These are phyloP conservation scores for Fusarium bulbicola DNA, from an alignment of 2,329 filamentous ascomycete genomes.

Conservation along the genomic window DNA sequence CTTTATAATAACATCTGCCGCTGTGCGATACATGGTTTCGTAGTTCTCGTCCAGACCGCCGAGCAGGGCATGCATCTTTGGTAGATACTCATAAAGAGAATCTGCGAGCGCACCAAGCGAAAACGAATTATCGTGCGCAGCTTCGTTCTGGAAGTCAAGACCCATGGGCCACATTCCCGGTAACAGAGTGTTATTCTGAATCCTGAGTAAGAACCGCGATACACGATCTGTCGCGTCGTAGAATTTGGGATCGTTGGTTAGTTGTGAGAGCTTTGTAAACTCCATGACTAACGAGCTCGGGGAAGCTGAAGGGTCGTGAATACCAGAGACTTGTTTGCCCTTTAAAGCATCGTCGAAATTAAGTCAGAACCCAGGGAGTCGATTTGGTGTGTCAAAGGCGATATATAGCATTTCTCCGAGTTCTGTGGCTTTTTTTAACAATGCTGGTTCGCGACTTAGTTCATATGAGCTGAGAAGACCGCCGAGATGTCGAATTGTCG, in stretches of 20 bases:
- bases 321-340: conserved; percentile 58
- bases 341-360: conserved; percentile 55
- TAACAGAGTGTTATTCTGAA: conserved; percentile 74
- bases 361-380: conserved; percentile 58
- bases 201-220: conserved; percentile 72
- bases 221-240: conserved; percentile 81
- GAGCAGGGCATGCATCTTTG: conserved; percentile 71
- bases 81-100: conserved; percentile 69
- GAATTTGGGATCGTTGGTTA: conserved; percentile 77
- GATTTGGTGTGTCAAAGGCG: conserved; percentile 64
- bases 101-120: conserved; percentile 65
- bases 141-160: conserved; percentile 67
- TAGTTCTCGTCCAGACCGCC: conserved; percentile 71
- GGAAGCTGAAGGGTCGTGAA: conserved; percentile 58
- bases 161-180: conserved; percentile 81
- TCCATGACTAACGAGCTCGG: conserved; percentile 76
- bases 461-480: conserved; percentile 62
- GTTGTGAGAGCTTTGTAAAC: conserved; percentile 77
- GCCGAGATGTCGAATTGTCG: conserved; percentile 63
- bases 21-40: conserved; percentile 69
- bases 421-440: conserved; percentile 29
- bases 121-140: conserved; percentile 56
- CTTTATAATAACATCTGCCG: conserved; percentile 68
- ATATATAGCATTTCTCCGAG: conserved; percentile 62
- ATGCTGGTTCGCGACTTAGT: conserved; percentile 55